phyloP scores from a whole-genome alignment of 805 yeast species.

The Starmerella sp. region DNA sequence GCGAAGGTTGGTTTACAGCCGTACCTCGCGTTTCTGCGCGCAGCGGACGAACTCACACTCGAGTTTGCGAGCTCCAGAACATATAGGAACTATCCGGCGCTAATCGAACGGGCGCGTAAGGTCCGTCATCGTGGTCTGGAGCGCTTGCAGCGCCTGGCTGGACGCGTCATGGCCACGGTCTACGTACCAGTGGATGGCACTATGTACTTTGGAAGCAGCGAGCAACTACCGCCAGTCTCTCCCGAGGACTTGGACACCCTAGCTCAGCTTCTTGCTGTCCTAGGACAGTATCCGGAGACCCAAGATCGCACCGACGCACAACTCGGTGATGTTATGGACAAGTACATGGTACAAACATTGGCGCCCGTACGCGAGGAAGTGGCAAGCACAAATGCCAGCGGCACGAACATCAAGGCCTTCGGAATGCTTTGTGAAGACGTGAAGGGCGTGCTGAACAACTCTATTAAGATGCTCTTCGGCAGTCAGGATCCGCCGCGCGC shows the following conservation, averaged over 20 bases:
- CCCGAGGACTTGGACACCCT: conserved; percentile 29
- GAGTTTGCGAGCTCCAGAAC: conserved; percentile 19
- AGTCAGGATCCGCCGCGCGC: conserved; percentile 5
- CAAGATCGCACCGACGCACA: conserved; percentile 21
- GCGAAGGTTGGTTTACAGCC: conserved; percentile 16
- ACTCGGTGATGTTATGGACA: conserved; percentile 17
- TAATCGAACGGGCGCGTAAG: conserved; percentile 13
- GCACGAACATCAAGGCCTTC: conserved; percentile 8
- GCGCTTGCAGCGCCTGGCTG: conserved; percentile 14
- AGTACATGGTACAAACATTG: conserved; percentile 19
- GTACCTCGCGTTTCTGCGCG: conserved; percentile 7
- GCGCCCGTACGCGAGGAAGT: background rate
- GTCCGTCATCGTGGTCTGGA: conserved; percentile 9
- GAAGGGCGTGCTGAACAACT: conserved; percentile 12
- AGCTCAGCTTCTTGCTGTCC: conserved; percentile 4
- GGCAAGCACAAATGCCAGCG: background rate
- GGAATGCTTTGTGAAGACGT: conserved; percentile 7
- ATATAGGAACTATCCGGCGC: conserved; percentile 20
- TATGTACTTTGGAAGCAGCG: conserved; percentile 29
- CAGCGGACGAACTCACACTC: conserved; percentile 1
- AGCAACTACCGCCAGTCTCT: conserved; percentile 1
- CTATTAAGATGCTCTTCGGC: conserved; percentile 7
- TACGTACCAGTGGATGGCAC: conserved; percentile 39
- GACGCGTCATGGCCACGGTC: conserved; percentile 33
- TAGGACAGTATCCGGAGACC: conserved; percentile 9